Evolutionary conservation across 257 asterid genomes (phyloP).

Genomic region (Gardenia jasminoides): DNA sequence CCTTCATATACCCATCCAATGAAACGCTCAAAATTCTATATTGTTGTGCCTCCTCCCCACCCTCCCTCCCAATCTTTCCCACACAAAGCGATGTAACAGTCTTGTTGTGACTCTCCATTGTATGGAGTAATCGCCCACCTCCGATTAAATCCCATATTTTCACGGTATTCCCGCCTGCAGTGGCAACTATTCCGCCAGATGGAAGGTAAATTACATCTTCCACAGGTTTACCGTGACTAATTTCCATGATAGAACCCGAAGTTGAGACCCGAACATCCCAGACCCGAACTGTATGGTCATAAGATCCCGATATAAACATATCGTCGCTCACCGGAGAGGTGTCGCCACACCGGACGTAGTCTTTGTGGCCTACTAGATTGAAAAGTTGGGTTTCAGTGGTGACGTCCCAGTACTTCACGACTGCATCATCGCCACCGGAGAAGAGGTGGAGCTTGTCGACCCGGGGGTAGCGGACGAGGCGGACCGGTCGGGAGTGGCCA

Average conservation of each 20-base stretch:
- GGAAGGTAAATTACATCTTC: conserved; percentile 90
- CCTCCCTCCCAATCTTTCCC: conserved; percentile 54
- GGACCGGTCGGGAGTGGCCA: conserved; percentile 74
- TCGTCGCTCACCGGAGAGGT: conserved; percentile 75
- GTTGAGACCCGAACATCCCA: conserved; percentile 81
- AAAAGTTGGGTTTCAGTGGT: conserved; percentile 49
- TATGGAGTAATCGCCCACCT: conserved; percentile 78
- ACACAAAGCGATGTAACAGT: conserved; percentile 79
- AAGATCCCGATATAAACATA: conserved; percentile 79
- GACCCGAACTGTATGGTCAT: conserved; percentile 69
- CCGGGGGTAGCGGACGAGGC: conserved; percentile 61
- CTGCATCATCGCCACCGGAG: conserved; percentile 88
- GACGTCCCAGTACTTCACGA: conserved; percentile 93
- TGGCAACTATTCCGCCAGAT: conserved; percentile 82
- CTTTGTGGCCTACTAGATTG: conserved; percentile 75
- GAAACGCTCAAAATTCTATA: conserved; percentile 76
- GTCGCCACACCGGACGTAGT: conserved; percentile 88
- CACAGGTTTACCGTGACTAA: conserved; percentile 84
- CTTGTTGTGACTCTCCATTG: conserved; percentile 94
- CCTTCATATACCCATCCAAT: conserved; percentile 89
- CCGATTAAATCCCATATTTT: conserved; percentile 95
- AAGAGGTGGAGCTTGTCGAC: conserved; percentile 74
- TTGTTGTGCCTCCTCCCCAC: conserved; percentile 55
- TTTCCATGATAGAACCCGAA: conserved; percentile 57
- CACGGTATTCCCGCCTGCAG: conserved; percentile 78